Percentiles rank a stretch among this genome's conserved stretches.
Evolutionary conservation across 148 eudicot species (phyloP).

Genomic region (Chenopodium suecicum): DNA sequence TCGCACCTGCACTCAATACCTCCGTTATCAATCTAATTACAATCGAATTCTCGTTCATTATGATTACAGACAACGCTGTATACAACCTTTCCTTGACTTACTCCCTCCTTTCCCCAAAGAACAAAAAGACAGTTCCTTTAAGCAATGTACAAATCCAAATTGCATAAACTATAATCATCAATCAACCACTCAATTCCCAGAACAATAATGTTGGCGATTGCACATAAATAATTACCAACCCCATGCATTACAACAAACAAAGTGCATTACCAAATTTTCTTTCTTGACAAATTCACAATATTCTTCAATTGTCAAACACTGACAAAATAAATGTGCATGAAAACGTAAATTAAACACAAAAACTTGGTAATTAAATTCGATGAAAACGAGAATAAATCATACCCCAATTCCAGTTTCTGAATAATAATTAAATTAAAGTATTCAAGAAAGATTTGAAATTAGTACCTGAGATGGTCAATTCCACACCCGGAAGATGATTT

Average conservation of each 20-base stretch:
- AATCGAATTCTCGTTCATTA: neutral
- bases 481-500: neutral
- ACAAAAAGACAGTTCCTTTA: neutral
- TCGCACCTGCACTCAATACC: neutral
- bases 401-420: neutral
- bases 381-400: neutral
- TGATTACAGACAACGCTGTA: neutral
- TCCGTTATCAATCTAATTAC: neutral
- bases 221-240: neutral
- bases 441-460: neutral
- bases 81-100: neutral
- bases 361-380: neutral
- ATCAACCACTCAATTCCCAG: neutral
- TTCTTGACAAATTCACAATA: neutral
- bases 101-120: neutral
- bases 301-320: neutral
- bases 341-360: neutral
- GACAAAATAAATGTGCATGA: too few species aligned
- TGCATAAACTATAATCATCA: neutral
- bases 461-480: conserved; percentile 24
- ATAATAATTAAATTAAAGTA: neutral
- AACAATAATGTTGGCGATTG: neutral
- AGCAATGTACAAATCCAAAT: neutral
- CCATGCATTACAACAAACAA: neutral
- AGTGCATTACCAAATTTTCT: neutral